Base-by-base conservation (phyloP, 1,284 basidiomycete genomes). In the Ceratobasidium sp. region DNA sequence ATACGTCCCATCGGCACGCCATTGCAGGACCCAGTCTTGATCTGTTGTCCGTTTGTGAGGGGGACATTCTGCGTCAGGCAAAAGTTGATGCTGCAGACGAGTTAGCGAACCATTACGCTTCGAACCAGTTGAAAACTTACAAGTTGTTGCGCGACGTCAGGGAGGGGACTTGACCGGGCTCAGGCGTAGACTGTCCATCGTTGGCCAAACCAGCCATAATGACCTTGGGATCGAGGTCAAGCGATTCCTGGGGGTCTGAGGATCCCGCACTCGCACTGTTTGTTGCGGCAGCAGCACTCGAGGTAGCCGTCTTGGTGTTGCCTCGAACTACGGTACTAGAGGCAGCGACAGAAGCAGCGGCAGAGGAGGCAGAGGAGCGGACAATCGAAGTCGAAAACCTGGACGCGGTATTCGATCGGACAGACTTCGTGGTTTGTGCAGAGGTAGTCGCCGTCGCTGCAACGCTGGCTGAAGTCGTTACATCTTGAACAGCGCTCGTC, bases 101-200 rank as follows among this genome's bases (percentile, higher is more conserved):
- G 36, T 44, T 27, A 74, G 44, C 9, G 1, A 54, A 11, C 14
- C 11, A 47, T 9, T 11, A 7, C 15, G 63, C 57, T 8, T 7
- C 48, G 1, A 6, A 22, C 11, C 31, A 45, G 33, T 17, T 1
- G 27, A 15, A n/a, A 36, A 63, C 76, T 59, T 48, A 74, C 66
- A 90, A 92, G 84, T 92, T 92, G 85, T 93, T 91, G 50, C 83
- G 84, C 54, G 88, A 89, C 19, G 90, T 91, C 69, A 88, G 80
- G 11, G 89, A 90, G 4, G 88, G 80, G 67, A 88, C 87, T 81
- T 90, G 89, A 74, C 88, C 87, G 78, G 81, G 57, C 44, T 73
- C 62, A 9, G 48, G 41, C 9, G 41, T 62, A 15, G 48, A 47
- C 14, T 51, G 69, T 14, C 74, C 74, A 54, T 51, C 51, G n/a